Conservation (phyloP, 441 rosid species). For the Euphorbia celastroides region DNA sequence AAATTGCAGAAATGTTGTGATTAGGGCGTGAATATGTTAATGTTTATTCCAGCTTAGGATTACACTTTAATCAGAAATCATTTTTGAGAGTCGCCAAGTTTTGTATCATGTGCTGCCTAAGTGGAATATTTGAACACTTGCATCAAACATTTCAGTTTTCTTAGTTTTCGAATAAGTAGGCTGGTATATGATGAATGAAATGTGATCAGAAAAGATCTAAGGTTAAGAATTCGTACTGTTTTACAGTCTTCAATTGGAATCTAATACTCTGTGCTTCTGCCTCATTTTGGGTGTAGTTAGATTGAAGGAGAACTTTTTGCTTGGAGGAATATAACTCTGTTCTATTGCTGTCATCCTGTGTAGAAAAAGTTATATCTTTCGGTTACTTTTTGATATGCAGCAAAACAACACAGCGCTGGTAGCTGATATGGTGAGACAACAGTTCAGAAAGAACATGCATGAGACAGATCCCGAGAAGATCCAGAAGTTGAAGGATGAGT, state of each 20-base stretch:
- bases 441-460: slow-evolving; percentile 72
- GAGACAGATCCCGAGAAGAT: slow-evolving; percentile 90
- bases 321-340: neutral
- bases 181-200: neutral
- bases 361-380: neutral
- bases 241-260: neutral
- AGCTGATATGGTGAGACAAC: slow-evolving; percentile 79
- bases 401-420: slow-evolving; percentile 79
- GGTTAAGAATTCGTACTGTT: neutral
- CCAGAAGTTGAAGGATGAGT: slow-evolving; percentile 93
- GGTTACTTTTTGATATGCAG: slow-evolving; percentile 35
- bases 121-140: neutral
- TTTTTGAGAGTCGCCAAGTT: neutral
- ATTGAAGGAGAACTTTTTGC: neutral
- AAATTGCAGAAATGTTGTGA: too few relatives aligned
- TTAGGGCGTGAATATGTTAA: neutral
- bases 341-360: too few relatives aligned
- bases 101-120: neutral
- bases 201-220: neutral
- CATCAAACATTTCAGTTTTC: neutral
- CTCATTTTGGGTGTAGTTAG: neutral
- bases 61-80: neutral
- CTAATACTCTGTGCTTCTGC: neutral
- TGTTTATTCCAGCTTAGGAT: neutral
- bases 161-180: neutral